Evolutionary conservation across 192 early-diverging fungal species (phyloP).

Genomic region (Phycomyces blakesleeanus): DNA sequence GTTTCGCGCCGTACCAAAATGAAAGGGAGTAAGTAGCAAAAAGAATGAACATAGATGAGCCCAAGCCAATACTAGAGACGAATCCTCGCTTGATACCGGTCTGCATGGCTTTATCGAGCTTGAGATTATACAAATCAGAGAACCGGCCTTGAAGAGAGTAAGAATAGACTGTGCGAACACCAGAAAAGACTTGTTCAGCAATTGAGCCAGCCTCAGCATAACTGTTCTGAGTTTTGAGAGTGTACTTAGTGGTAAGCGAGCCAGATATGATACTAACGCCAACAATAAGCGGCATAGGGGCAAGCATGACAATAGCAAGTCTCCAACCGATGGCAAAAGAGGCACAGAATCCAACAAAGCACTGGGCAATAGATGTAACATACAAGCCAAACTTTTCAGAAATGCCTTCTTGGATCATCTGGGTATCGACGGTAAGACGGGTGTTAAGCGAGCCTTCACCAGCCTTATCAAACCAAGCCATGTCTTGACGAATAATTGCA

Average conservation of each 20-base stretch:
- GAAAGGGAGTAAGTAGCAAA: conserved; percentile 76
- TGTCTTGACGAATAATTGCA: conserved; percentile 80
- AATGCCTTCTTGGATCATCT: conserved; percentile 84
- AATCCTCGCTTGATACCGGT: conserved; percentile 60
- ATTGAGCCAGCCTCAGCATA: conserved; percentile 84
- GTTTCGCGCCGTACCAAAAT: conserved; percentile 77
- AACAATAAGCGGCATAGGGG: conserved; percentile 71
- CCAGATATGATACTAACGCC: conserved; percentile 28
- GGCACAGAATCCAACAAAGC: conserved; percentile 68
- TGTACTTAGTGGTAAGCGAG: conserved; percentile 45
- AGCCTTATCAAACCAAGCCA: conserved; percentile 82
- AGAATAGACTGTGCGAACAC: conserved; percentile 84
- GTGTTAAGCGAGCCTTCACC: conserved; percentile 81
- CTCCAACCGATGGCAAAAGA: conserved; percentile 79
- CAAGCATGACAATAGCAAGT: conserved; percentile 76
- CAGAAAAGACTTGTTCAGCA: conserved; percentile 79
- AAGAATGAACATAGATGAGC: conserved; percentile 68
- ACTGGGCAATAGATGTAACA: conserved; percentile 60
- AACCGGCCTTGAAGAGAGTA: conserved; percentile 80
- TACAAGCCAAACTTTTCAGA: conserved; percentile 79
- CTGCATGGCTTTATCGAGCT: conserved; percentile 59
- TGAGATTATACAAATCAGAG: conserved; percentile 51
- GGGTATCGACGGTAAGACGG: conserved; percentile 81
- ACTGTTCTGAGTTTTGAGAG: conserved; percentile 46
- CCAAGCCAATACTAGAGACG: conserved; percentile 63